Base-by-base conservation (phyloP, 2,329 filamentous ascomycete species). In the Botrytis tulipae region DNA sequence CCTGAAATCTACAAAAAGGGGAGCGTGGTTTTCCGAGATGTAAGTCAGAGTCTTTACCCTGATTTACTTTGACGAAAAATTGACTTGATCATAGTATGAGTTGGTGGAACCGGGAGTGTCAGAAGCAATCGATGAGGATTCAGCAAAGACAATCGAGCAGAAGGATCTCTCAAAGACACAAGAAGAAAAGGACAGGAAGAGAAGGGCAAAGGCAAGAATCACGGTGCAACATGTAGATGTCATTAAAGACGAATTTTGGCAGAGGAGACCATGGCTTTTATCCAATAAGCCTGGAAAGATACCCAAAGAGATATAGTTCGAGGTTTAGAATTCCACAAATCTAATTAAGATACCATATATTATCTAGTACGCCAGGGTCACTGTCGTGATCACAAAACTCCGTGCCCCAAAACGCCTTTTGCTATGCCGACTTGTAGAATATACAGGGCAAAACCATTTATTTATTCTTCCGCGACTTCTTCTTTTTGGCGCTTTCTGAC, bases 171-270 rank as follows among this genome's bases (percentile, higher is more conserved):
- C 92, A 61, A 95, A 92, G 80, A 92, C 91, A n/a, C 93, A 97
- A 79, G 84, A 87, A 32, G 93, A 98, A 73, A 97, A 92, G 78
- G 90, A 97, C 76, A 91, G 87, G 80, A 98, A 97, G 84, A 87
- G 90, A 76, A 88, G 92, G 71, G 87, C 88, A 74, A 98, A 97
- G 82, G 95, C 94, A 0, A 87, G 87, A 70, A 90, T 99, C 63
- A 88, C 93, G 51, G 87, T 97, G 54, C 91, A 95, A 80, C 94
- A 98, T 84, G 84, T 96, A 74, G 96, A 99, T 83, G 93, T 99
- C 79, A 98, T 99, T 83, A 94, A 92, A 79, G 93, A 98, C 82
- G 92, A 93, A 5, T 99, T 99, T 81, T 99, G 96, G 96, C 87
- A 93, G 76, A 87, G 87, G 78, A 87, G 95, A 80, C 94, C 95